A percentile compares a stretch with the other conserved stretches of the same genome.
These are phyloP conservation scores for Aspergillus affinis DNA, from an alignment of 495 filamentous ascomycete species.

Conservation along the genomic window DNA sequence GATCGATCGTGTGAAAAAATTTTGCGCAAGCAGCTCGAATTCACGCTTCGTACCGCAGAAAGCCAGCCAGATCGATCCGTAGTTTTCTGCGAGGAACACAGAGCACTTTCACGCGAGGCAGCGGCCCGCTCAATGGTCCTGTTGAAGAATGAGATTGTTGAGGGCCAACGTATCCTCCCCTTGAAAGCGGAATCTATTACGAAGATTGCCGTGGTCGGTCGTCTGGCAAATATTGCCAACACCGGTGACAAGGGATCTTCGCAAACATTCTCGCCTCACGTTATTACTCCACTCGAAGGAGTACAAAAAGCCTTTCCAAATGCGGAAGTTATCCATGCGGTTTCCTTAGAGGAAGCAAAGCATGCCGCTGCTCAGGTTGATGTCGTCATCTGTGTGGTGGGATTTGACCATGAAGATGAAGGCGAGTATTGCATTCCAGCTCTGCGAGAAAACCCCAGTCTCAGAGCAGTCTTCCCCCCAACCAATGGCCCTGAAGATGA, in stretches of 20 bases:
- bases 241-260: constrained; percentile 25
- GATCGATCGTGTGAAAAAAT: constrained; percentile 10
- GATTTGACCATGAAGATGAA: constrained; percentile 20
- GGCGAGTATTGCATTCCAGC: constrained; percentile 22
- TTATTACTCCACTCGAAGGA: constrained; percentile 17
- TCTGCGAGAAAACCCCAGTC: constrained; percentile 4
- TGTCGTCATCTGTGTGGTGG: constrained; percentile 19
- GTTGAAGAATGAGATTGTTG: constrained; percentile 51
- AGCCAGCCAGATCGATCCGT: constrained; percentile 47
- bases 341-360: constrained; percentile 2
- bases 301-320: constrained; percentile 10
- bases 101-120: constrained; percentile 47
- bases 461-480: neutral
- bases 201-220: constrained; percentile 19
- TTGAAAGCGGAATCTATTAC: constrained; percentile 3
- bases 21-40: constrained; percentile 10
- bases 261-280: constrained; percentile 14
- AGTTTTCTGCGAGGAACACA: constrained; percentile 27
- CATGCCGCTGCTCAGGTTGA: constrained; percentile 13
- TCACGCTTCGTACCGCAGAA: constrained; percentile 31
- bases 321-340: constrained; percentile 7
- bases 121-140: constrained; percentile 54
- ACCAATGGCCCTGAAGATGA: neutral
- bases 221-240: constrained; percentile 14
- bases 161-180: constrained; percentile 10